Evolutionary conservation across 768 basidiomycete genomes (phyloP).

Genomic region (Boletus tylopilopsis): DNA sequence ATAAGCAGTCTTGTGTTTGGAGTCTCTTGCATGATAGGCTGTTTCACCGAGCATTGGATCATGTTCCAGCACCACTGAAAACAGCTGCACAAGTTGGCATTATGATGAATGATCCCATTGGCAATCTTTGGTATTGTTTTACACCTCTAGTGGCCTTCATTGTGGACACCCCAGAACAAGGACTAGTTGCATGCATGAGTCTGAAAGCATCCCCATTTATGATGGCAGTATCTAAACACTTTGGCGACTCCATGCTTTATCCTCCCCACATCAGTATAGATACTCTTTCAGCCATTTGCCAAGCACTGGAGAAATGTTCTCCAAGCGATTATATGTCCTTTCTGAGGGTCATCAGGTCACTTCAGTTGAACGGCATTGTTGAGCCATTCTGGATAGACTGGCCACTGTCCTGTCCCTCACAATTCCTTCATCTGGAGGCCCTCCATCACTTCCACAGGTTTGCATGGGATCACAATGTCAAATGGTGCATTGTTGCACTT

Average conservation of each 20-base stretch:
- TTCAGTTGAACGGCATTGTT: neutral
- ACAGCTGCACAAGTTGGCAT: slow-evolving; percentile 24
- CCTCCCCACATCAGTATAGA: neutral
- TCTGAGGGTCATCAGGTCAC: neutral
- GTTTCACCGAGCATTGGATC: slow-evolving; percentile 3
- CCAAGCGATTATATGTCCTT: neutral
- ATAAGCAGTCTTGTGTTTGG: neutral
- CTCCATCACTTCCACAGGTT: neutral
- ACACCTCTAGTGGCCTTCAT: slow-evolving; percentile 31
- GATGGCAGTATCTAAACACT: neutral
- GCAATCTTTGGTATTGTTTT: slow-evolving; percentile 18
- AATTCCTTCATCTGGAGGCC: neutral
- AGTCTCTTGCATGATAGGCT: slow-evolving; percentile 24
- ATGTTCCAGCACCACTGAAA: slow-evolving; percentile 30
- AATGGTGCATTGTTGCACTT: no score
- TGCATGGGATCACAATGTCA: no score
- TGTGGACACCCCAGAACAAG: slow-evolving; percentile 31
- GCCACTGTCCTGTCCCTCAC: neutral
- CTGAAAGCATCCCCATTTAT: neutral
- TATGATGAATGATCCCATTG: slow-evolving; percentile 28
- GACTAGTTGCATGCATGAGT: neutral
- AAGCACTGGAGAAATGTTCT: neutral
- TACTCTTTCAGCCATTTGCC: neutral
- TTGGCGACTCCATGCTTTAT: neutral
- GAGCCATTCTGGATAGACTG: neutral